These are phyloP conservation scores for Lasiosphaeria ovina DNA, from an alignment of 495 filamentous ascomycete genomes.

Conservation along the genomic window DNA sequence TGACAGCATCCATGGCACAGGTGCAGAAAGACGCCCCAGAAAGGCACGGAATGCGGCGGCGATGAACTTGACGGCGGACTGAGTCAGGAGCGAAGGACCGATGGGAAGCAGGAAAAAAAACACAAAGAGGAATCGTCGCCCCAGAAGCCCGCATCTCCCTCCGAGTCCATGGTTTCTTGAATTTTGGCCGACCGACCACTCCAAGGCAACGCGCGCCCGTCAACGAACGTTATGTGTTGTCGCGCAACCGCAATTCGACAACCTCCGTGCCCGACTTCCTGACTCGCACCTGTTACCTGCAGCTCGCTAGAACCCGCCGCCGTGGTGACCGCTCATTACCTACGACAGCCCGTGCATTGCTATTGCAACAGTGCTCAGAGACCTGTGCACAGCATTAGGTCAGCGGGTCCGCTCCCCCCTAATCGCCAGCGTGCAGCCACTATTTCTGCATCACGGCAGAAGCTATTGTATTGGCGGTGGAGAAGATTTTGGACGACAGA, in stretches of 20 bases:
- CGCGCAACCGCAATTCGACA: conserved; percentile 10
- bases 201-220: background rate
- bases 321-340: conserved; percentile 1
- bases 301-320: conserved; percentile 9
- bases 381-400: too few relatives aligned
- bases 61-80: conserved; percentile 1
- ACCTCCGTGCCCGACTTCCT: conserved; percentile 11
- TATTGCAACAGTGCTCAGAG: background rate
- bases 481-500: conserved; percentile 9
- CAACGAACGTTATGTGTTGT: conserved; percentile 20
- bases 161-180: too few relatives aligned
- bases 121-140: background rate
- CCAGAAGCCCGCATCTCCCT: too few relatives aligned
- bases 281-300: conserved; percentile 8
- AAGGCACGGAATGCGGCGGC: conserved; percentile 3
- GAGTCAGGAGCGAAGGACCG: background rate
- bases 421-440: too few relatives aligned
- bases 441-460: background rate
- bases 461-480: background rate
- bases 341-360: background rate
- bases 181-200: background rate
- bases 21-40: background rate
- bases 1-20: background rate
- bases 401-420: too few relatives aligned
- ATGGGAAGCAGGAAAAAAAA: background rate